Evolutionary conservation across 2,329 filamentous ascomycete species (phyloP).

Genomic region (Aspergillus sp.): DNA sequence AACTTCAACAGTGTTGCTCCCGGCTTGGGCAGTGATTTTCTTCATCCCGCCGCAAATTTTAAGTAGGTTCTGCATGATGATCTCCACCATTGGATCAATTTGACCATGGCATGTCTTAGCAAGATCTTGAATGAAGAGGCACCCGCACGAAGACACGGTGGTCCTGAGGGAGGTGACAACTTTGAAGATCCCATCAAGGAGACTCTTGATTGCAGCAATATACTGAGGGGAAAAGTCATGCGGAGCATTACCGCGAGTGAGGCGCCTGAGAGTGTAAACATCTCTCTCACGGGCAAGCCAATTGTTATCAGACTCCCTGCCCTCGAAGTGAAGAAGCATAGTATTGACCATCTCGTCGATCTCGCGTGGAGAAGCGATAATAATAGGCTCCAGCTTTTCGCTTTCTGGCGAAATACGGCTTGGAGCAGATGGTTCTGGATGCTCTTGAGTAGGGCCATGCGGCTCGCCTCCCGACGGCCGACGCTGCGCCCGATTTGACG

Average conservation of each 20-base stretch:
- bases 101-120: conserved; percentile 65
- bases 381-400: conserved; percentile 67
- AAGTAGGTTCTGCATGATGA: conserved; percentile 78
- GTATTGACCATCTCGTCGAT: conserved; percentile 78
- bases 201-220: conserved; percentile 57
- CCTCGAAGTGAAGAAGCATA: conserved; percentile 76
- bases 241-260: conserved; percentile 75
- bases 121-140: conserved; percentile 73
- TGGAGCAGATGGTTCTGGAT: not conserved
- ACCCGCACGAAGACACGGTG: conserved; percentile 80
- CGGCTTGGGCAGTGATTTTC: conserved; percentile 80
- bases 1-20: conserved; percentile 68
- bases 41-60: conserved; percentile 86
- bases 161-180: conserved; percentile 74
- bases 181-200: conserved; percentile 85
- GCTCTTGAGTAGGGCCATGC: not conserved
- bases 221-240: conserved; percentile 66
- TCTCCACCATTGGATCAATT: conserved; percentile 81
- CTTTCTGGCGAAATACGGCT: conserved; percentile 41
- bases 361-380: conserved; percentile 75
- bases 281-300: conserved; percentile 82
- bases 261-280: conserved; percentile 62
- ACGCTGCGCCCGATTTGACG: not conserved
- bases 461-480: too few relatives aligned
- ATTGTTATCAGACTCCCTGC: conserved; percentile 80